Evolutionary conservation across 768 basidiomycete genomes (phyloP).

Genomic region (Calvatia gigantea): DNA sequence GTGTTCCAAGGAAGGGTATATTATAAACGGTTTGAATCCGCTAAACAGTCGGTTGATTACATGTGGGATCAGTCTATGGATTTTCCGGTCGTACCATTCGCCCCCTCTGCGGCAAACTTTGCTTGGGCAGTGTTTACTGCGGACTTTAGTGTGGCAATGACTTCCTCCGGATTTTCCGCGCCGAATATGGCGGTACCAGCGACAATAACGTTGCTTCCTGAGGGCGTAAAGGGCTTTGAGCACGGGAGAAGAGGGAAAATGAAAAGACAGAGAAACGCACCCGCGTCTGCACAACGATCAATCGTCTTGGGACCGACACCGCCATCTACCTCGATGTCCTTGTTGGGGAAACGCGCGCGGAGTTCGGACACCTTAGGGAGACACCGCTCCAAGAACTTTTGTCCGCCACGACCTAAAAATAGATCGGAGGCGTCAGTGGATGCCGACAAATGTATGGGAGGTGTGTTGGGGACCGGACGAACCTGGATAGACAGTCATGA

Average conservation of each 20-base stretch:
- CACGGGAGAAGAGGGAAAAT: not conserved
- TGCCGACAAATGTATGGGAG: not conserved
- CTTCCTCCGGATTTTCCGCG: slow-evolving; percentile 70
- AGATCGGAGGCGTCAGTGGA: not conserved
- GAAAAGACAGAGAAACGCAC: slow-evolving; percentile 34
- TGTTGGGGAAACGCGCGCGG: slow-evolving; percentile 84
- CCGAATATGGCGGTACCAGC: slow-evolving; percentile 95
- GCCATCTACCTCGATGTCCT: slow-evolving; percentile 98
- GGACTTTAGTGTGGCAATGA: slow-evolving; percentile 70
- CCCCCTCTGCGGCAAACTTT: slow-evolving; percentile 20
- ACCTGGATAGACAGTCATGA: slow-evolving; percentile 98
- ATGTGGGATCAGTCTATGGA: slow-evolving; percentile 2
- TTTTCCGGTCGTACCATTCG: slow-evolving; percentile 7
- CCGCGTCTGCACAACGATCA: slow-evolving; percentile 84
- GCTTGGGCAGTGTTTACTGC: slow-evolving; percentile 68
- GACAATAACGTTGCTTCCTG: slow-evolving; percentile 97
- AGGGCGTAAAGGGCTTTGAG: not conserved
- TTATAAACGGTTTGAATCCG: slow-evolving; percentile 2
- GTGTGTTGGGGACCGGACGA: slow-evolving; percentile 4
- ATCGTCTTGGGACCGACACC: slow-evolving; percentile 94
- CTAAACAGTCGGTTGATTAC: slow-evolving; percentile 4
- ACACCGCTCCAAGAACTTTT: slow-evolving; percentile 93
- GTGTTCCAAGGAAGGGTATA: not conserved
- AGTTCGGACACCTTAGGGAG: slow-evolving; percentile 92
- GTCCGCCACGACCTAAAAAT: slow-evolving; percentile 78